Evolutionary conservation across 208 protist genomes (phyloP).

Genomic region (Trypanosoma vivax): DNA sequence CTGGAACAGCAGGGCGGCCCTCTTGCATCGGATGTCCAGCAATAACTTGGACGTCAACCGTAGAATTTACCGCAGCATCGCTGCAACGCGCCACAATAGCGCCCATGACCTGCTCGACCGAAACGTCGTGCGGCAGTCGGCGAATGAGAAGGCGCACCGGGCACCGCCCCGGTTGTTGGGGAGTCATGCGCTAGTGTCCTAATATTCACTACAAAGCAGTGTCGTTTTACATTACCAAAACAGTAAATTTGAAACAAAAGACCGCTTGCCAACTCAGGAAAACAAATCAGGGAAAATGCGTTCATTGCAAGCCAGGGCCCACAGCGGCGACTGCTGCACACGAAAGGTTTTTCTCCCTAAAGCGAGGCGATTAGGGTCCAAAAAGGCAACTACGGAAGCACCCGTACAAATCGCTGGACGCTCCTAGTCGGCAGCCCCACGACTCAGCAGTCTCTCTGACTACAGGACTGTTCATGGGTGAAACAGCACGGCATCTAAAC

Average conservation of each 20-base stretch:
- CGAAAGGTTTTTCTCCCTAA: too few species aligned
- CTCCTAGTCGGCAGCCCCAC: too few species aligned
- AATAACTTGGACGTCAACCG: constrained; percentile 2
- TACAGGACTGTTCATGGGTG: background rate
- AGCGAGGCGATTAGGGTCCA: too few species aligned
- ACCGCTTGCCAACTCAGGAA: too few species aligned
- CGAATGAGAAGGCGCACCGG: constrained; percentile 11
- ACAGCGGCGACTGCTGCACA: too few species aligned
- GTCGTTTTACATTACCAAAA: background rate
- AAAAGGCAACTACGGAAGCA: too few species aligned
- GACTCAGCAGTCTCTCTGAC: background rate
- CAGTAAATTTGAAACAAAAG: background rate
- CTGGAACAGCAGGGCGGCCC: background rate
- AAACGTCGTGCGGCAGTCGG: constrained; percentile 12
- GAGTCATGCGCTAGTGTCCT: background rate
- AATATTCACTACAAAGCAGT: background rate
- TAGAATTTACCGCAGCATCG: background rate
- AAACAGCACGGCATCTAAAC: background rate
- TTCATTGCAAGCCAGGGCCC: too few species aligned
- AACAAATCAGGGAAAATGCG: too few species aligned
- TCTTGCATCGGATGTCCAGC: background rate
- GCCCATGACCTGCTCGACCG: background rate
- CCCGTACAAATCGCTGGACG: too few species aligned
- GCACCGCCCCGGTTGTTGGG: background rate
- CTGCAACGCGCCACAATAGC: background rate